Evolutionary conservation across 305 asterid genomes (phyloP), one percentile per base, ranked within the genome.

Genomic region (Fraxinus albicans): DNA sequence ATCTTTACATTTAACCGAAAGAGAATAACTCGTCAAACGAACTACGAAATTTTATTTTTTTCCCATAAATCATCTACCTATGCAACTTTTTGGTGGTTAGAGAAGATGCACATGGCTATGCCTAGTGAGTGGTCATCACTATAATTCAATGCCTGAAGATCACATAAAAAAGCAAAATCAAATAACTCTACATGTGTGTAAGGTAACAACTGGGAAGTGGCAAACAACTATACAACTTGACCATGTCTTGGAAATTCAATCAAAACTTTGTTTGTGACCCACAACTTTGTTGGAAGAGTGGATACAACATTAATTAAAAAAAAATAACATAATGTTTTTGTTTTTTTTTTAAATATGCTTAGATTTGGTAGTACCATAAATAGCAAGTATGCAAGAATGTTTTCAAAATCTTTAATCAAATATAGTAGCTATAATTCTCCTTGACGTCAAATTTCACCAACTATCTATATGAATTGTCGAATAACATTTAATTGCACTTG

Each of bases 91-190:
- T 27, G 38, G 21, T 27, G 19, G 21, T 67, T 67, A 67, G 8
- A 67, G 29, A 67, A 10, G 35, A 27, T 67, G 74, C 74, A 67
- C 74, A 67, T 67, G 74, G 74, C 38, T 3, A 67, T 67, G 74
- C 74, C 36, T 67, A 67, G n/a, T 67, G 74, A 10, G 74, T 67
- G 74, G 74, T 67, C 38, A 67, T 67, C n/a, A 67, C 38, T 27
- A 27, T 27, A 67, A 67, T 67, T 67, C 19, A 25, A 6, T 3
- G 74, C 35, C 3, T 12, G 8, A 27, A 29, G 74, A 67, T 67
- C 8, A 67, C 38, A 67, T 67, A 67, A 67, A 67, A 67, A 3
- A 34, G 74, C 35, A 67, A 67, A 67, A 9, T 67, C 25, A 67
- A 9, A 67, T 67, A 17, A 6, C 74, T 27, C 0, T 67, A 12